Evolutionary conservation across 2,329 filamentous ascomycete genomes (phyloP), one percentile per base, ranked within the genome.

Genomic region (Aspergillus sp.): DNA sequence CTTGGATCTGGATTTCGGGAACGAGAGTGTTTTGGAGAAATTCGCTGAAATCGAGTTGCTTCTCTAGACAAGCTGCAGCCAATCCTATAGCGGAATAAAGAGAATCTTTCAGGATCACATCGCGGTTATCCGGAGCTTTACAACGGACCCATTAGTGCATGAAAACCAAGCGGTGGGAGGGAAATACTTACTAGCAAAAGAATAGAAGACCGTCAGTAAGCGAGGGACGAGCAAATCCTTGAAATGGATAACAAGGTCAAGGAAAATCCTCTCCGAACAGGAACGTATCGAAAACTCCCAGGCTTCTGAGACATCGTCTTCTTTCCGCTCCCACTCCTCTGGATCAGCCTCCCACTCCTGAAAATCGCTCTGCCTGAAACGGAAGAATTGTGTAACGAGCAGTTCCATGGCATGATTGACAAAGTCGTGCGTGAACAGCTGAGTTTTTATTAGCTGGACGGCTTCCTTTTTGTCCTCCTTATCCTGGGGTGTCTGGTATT

Each of bases 211-310:
- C 49, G 84, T 82, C 45, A 98, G 79, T 27, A 99, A 79, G 15
- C 91, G 92, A 46, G 89, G 84, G 9, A 91, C 84, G 40, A 98
- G 83, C 27, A 96, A 81, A 47, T 88, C 81, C 76, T 95, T 96
- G 82, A 91, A 96, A 76, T 96, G 88, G 60, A 91, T 90, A 59
- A 96, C 85, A 17, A 99, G 84, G 67, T 97, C 93, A 64, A 97
- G 82, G 74, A 98, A 96, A 14, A 99, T 82, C 74, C 93, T 96
- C 75, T 99, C 95, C 0, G 95, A 89, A 70, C 93, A 98, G 2
- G 93, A 91, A 33, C 93, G 87, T 53, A 98, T 88, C 58, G 93
- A 90, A 79, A 93, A 97, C 68, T 98, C 92, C 83, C 90, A 98
- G 1, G 90, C 90, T 65, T 91, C 90, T 37, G 90, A 87, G 58